Conservation (phyloP, 176 grass and related monocot species). For the Phoenix dactylifera region DNA sequence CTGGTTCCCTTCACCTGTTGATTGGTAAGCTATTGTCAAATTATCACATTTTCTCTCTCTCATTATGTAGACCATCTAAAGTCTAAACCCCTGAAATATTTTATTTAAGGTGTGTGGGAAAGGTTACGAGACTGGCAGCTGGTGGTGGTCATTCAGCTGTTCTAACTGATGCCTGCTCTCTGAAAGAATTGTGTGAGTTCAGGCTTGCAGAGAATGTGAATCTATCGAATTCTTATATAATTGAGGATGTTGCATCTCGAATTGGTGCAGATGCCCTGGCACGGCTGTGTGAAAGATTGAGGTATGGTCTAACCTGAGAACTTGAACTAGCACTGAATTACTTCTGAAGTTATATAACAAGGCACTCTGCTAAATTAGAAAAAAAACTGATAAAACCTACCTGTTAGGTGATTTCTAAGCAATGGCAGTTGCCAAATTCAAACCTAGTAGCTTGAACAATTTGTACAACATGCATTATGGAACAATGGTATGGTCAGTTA, state of each 20-base stretch:
- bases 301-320: constrained; percentile 28
- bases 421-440: too few species aligned
- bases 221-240: constrained; percentile 45
- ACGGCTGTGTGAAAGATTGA: constrained; percentile 67
- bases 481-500: neutral
- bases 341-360: neutral
- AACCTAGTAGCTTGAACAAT: too few species aligned
- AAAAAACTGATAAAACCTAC: too few species aligned
- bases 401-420: too few species aligned
- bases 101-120: constrained; percentile 68
- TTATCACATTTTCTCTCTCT: neutral
- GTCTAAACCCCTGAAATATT: neutral
- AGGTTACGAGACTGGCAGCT: constrained; percentile 76
- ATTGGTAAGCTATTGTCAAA: constrained; percentile 41
- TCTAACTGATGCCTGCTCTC: constrained; percentile 77
- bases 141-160: constrained; percentile 96
- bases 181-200: constrained; percentile 92
- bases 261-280: constrained; percentile 79
- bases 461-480: too few species aligned
- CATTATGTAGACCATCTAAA: neutral
- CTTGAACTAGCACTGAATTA: neutral
- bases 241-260: constrained; percentile 71
- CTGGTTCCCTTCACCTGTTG: constrained; percentile 85
- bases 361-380: too few species aligned
- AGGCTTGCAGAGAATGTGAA: constrained; percentile 72